Percentiles rank a stretch among this genome's conserved stretches.
Evolutionary conservation across 768 basidiomycete genomes (phyloP).

Genomic region (Crucibulum laeve): DNA sequence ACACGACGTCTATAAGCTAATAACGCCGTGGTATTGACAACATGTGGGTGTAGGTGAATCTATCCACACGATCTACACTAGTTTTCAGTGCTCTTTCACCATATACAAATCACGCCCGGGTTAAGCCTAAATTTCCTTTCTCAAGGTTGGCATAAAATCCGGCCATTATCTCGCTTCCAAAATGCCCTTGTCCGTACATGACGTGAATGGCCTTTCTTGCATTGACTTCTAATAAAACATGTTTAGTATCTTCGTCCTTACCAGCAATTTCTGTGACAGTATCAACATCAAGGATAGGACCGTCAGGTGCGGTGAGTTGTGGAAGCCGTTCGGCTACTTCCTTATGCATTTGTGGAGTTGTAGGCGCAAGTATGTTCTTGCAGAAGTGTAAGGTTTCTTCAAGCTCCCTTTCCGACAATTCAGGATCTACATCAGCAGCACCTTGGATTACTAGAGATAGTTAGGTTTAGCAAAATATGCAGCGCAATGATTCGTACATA

Average conservation of each 20-base stretch:
- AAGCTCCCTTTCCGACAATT: not conserved
- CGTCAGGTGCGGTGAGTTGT: not conserved
- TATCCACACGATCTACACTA: too few relatives aligned
- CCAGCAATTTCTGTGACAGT: not conserved
- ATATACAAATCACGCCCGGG: too few relatives aligned
- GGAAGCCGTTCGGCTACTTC: not conserved
- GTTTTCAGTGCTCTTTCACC: too few relatives aligned
- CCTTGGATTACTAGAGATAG: not conserved
- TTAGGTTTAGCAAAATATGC: not conserved
- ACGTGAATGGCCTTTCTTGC: not conserved
- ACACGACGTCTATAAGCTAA: not conserved
- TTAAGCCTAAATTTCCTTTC: too few relatives aligned
- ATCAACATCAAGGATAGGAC: not conserved
- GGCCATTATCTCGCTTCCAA: too few relatives aligned
- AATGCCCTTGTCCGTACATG: too few relatives aligned
- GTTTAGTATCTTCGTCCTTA: not conserved
- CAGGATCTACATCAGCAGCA: not conserved
- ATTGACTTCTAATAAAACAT: not conserved
- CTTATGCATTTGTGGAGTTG: not conserved
- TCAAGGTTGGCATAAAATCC: too few relatives aligned
- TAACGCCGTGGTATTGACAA: not conserved
- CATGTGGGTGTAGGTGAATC: not conserved
- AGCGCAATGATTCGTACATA: not conserved
- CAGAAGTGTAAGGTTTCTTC: not conserved
- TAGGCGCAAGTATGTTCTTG: not conserved